Base-by-base conservation (phyloP, 257 asterid genomes). In the Agastache rugosa region DNA sequence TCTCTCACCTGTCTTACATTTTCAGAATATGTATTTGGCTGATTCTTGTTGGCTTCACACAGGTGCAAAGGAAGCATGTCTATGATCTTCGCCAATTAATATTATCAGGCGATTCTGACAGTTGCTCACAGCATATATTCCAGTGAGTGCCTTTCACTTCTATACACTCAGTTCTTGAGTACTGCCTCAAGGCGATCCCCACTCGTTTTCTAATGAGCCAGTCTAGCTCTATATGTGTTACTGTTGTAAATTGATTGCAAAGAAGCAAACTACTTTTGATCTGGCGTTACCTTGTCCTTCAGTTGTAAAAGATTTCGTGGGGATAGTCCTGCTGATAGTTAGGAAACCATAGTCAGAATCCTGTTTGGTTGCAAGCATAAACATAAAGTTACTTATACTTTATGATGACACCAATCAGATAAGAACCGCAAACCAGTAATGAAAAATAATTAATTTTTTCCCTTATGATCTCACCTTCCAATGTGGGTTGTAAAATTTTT, bases 21-120 rank as follows among this genome's bases (percentile, higher is more conserved):
- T 47, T 73, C 44, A 61, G 78, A 55, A 31, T 45, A 17, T 67
- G 69, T 17, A 22, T 14, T 35, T 44, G 71, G 54, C 68, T 53
- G 72, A 58, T 55, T 73, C 56, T 75, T 75, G 54, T 65, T 79
- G 75, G 78, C 71, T 56, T 71, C 60, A 6, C 60, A 6, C 92
- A 94, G 99, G 97, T 95, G 83, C 99, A 95, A 83, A 83, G 99
- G 81, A 92, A 91, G 81, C 98, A 95, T 78, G 96, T 95, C 67
- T 95, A 95, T 74, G 91, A 89, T 80, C 99, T 95, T 82, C 93
- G 99, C 22, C 99, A 95, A 75, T 82, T 94, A 69, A 82, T 90
- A 69, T 86, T 95, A 82, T 79, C 91, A 4, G 98, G 99, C 54
- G 90, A 87, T 81, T 81, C 90, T n/a, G 97, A 89, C 69, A 90